Percentiles rank a stretch among this genome's conserved stretches.
phyloP scores from a whole-genome alignment of 2,329 filamentous ascomycete genomes.

The Nigrospora sphaerica region DNA sequence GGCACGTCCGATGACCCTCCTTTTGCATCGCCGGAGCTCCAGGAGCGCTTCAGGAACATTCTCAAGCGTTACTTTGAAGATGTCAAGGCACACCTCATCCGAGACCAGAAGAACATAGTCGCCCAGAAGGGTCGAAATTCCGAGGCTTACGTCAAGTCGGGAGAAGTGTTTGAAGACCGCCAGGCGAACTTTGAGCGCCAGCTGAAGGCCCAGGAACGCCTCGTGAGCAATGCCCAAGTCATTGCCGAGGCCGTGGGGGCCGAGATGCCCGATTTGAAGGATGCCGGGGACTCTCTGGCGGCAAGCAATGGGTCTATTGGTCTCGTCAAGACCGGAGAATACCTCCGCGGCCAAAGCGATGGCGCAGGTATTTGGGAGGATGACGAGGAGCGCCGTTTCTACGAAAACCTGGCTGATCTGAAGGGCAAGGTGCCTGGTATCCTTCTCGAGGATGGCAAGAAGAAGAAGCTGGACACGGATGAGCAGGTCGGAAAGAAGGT shows the following conservation, averaged over 20 bases:
- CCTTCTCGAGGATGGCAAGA: constrained; percentile 87
- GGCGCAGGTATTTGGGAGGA: constrained; percentile 97
- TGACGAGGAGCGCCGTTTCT: constrained; percentile 94
- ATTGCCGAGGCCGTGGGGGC: constrained; percentile 80
- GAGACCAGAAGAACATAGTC: constrained; percentile 86
- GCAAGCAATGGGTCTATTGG: constrained; percentile 74
- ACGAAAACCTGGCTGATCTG: constrained; percentile 91
- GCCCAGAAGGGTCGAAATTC: constrained; percentile 90
- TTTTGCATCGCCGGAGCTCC: constrained; percentile 68
- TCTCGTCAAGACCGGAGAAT: constrained; percentile 88
- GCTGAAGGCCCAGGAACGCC: constrained; percentile 82
- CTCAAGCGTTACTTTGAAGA: constrained; percentile 86
- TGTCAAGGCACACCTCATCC: constrained; percentile 78
- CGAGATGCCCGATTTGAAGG: constrained; percentile 90
- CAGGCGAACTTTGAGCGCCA: constrained; percentile 95
- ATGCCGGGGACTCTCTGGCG: constrained; percentile 64
- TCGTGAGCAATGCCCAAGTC: constrained; percentile 83
- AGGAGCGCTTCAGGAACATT: constrained; percentile 80
- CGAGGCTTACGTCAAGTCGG: constrained; percentile 96
- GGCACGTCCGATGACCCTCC: constrained; percentile 57
- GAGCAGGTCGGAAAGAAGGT: constrained; percentile 75
- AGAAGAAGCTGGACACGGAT: constrained; percentile 79
- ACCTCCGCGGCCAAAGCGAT: constrained; percentile 81
- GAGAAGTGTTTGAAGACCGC: constrained; percentile 95
- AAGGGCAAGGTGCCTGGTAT: constrained; percentile 95